Evolutionary conservation across 176 grass and related monocot genomes (phyloP).

Genomic region (Oryza rufipogon): DNA sequence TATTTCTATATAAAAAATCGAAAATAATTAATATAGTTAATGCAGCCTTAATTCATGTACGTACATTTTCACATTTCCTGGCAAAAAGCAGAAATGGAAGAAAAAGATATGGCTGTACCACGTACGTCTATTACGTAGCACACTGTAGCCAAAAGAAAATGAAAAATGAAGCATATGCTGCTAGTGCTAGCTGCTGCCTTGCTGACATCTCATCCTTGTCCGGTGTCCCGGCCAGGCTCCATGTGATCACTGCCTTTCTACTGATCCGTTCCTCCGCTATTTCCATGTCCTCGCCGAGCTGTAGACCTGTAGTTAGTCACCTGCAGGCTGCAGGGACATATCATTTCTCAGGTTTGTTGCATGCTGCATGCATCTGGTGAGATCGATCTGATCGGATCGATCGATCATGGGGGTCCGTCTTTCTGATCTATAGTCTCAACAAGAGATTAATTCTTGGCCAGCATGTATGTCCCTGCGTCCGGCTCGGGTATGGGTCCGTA

Average conservation of each 20-base stretch:
- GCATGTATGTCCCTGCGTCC: background rate
- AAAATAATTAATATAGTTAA: background rate
- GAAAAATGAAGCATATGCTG: background rate
- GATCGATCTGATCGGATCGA: background rate
- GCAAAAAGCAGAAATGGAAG: background rate
- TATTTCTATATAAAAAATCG: background rate
- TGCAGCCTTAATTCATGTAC: background rate
- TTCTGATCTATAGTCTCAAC: slow-evolving; percentile 7
- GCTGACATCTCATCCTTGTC: slow-evolving; percentile 5
- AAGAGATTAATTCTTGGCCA: background rate
- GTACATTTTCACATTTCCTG: background rate
- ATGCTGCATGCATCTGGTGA: background rate
- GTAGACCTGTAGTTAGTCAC: background rate
- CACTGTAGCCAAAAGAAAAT: background rate
- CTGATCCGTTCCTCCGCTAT: slow-evolving; percentile 8
- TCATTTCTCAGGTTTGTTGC: slow-evolving; percentile 8
- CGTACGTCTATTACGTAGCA: background rate
- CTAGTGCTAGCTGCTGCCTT: background rate
- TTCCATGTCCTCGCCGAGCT: background rate
- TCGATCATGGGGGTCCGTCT: background rate
- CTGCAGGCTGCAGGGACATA: slow-evolving; percentile 8
- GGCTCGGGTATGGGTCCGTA: background rate
- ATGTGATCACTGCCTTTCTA: background rate
- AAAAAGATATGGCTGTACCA: background rate
- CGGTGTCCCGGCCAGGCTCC: background rate